Evolutionary conservation across 495 filamentous ascomycete species (phyloP), one percentile per base, ranked within the genome.

Genomic region (Evansstolkia leycettana): DNA sequence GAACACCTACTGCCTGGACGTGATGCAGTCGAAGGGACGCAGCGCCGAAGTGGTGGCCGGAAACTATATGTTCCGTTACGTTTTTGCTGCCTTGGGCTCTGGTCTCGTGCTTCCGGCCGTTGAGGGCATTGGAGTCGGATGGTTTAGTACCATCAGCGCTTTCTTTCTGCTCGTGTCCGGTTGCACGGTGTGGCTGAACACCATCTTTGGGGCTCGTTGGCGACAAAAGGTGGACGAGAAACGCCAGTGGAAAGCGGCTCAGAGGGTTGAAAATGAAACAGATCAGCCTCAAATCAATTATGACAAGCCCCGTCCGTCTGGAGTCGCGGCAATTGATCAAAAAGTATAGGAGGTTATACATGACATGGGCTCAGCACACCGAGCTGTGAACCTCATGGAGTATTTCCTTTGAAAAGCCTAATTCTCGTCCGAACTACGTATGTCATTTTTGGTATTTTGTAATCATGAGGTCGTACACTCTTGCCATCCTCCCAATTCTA

Each of bases 1-100:
- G 17, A 84, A 84, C 50, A 84, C 80, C 0, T 84, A 84, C 50
- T 84, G 77, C 43, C 57, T 84, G 3, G 80, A 86, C 47, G 79
- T 84, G 9, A 81, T 83, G 78, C 76, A 74, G 28, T 54, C 60
- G 2, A 54, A 43, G 10, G 61, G 62, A 3, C 55, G 69, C 13
- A 72, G 72, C 29, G 70, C 75, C 0, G 78, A 83, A 48, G 77
- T 86, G 5, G 71, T 82, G 37, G 77, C 80, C 0, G 80, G 77
- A 0, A 84, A 82, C 50, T 86, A 82, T 48, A 72, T 82, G 52
- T 60, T 79, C 20, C 65, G 79, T 8, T 84, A 84, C 50, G 47
- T 80, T 5, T 76, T 83, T 47, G 80, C 71, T 0, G 80, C 78
- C 2, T 42, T 72, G 23, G 78, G 72, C 5, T 75, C 72, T 16